Conservation (phyloP, 441 rosid genomes). For the Euphorbia corollata region DNA sequence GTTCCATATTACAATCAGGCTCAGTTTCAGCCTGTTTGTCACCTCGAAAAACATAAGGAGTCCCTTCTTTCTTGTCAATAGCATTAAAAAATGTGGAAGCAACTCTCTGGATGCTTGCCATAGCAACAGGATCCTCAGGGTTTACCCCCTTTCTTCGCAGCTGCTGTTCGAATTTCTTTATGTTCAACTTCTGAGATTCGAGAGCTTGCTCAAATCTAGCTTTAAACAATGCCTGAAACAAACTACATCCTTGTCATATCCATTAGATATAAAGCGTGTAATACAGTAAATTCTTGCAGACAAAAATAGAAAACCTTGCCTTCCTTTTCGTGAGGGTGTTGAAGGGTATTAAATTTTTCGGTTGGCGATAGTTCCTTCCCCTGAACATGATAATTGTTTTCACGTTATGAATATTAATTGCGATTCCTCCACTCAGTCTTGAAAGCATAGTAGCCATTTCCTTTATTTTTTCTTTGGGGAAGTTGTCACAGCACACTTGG, state of each 20-base stretch:
- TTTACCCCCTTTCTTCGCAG: conserved; percentile 77
- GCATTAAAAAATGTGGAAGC: conserved; percentile 96
- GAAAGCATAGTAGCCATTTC: conserved; percentile 91
- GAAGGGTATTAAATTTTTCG: conserved; percentile 79
- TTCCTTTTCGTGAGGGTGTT: conserved; percentile 94
- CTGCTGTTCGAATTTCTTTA: conserved; percentile 86
- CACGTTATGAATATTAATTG: conserved; percentile 72
- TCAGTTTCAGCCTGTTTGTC: conserved; percentile 32
- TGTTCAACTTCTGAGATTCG: conserved; percentile 94
- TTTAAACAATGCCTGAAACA: conserved; percentile 81
- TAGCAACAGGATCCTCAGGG: conserved; percentile 98
- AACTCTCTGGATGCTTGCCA: conserved; percentile 97
- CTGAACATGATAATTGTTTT: conserved; percentile 95
- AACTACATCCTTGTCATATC: conserved; percentile 14
- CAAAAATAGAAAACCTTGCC: conserved; percentile 33
- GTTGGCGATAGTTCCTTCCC: conserved; percentile 96
- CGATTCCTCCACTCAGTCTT: conserved; percentile 86
- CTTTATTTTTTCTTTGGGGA: conserved; percentile 84
- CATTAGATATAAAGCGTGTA: background rate
- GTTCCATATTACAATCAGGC: conserved; percentile 25
- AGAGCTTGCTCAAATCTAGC: conserved; percentile 99
- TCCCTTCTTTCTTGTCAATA: conserved; percentile 87
- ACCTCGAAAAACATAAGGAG: conserved; percentile 76
- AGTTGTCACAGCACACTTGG: conserved; percentile 91
- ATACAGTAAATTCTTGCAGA: background rate